phyloP scores from a whole-genome alignment of 257 asterid species.

The Orobanche coerulescens region DNA sequence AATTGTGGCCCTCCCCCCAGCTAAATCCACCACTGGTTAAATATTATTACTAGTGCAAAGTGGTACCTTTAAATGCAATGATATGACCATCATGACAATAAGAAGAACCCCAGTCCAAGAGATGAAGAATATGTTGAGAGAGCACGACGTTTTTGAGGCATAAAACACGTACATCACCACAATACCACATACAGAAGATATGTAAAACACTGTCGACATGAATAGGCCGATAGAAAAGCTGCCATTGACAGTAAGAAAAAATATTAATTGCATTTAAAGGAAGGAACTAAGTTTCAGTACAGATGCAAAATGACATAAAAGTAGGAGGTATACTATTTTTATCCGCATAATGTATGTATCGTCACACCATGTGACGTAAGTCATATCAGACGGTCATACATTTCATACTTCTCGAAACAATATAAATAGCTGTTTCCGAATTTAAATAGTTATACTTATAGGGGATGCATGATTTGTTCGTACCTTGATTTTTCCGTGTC shows the following conservation, averaged over 20 bases:
- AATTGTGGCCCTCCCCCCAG: no score
- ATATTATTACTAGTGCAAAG: conserved; percentile 3
- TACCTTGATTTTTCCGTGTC: conserved; percentile 55
- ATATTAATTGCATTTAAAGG: not conserved
- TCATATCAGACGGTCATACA: no score
- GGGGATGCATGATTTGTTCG: not conserved
- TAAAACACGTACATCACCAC: conserved; percentile 67
- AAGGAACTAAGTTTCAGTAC: no score
- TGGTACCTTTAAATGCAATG: conserved; percentile 80
- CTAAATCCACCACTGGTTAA: no score
- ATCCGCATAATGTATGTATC: no score
- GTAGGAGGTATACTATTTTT: no score
- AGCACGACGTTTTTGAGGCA: conserved; percentile 57
- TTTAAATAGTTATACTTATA: no score
- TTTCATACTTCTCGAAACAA: no score
- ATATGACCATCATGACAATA: conserved; percentile 75
- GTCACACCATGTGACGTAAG: no score
- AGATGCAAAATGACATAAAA: no score
- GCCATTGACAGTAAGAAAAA: conserved; percentile 6
- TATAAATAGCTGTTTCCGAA: no score
- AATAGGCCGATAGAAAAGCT: conserved; percentile 75
- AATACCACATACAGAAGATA: conserved; percentile 63
- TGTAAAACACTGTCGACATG: conserved; percentile 75
- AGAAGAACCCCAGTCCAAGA: conserved; percentile 84
- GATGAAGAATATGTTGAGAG: conserved; percentile 86